Conservation (phyloP, 208 protist species). For the Borovskyia barvae region DNA sequence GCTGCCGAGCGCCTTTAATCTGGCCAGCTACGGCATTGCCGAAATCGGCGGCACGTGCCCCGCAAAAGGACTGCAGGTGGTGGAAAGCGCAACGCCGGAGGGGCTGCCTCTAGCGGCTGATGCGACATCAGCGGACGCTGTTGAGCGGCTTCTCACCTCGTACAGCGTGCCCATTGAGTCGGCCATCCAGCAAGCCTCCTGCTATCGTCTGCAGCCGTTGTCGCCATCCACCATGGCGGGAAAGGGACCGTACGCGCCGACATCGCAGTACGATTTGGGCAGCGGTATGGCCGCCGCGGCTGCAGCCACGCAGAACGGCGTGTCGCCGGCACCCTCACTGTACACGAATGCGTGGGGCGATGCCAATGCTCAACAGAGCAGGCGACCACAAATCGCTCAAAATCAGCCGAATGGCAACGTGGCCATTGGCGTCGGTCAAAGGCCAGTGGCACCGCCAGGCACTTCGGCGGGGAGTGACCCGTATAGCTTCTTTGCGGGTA, state of each 20-base stretch:
- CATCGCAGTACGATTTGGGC: slow-evolving; percentile 7
- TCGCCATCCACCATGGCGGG: neutral
- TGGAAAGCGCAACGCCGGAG: slow-evolving; percentile 6
- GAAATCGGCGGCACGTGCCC: neutral
- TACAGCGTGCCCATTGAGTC: slow-evolving; percentile 7
- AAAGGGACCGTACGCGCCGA: no score
- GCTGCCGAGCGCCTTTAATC: slow-evolving; percentile 17
- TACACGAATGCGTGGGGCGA: no score
- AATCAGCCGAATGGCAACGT: no score
- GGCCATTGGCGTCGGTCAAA: no score
- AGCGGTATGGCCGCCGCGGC: neutral
- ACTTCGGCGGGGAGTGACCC: no score
- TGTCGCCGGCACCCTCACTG: no score
- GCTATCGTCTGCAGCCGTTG: slow-evolving; percentile 1
- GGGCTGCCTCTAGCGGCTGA: neutral
- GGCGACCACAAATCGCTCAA: no score
- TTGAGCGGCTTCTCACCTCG: neutral
- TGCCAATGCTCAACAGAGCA: no score
- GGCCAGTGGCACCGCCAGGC: no score
- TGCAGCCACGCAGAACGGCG: no score
- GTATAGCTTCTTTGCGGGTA: no score
- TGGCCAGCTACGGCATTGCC: slow-evolving; percentile 2
- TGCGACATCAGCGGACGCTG: neutral
- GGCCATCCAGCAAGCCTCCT: neutral
- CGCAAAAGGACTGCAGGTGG: neutral